Evolutionary conservation across 2,329 filamentous ascomycete species (phyloP), one percentile per base, ranked within the genome.

Genomic region (Colletotrichum sublineola): DNA sequence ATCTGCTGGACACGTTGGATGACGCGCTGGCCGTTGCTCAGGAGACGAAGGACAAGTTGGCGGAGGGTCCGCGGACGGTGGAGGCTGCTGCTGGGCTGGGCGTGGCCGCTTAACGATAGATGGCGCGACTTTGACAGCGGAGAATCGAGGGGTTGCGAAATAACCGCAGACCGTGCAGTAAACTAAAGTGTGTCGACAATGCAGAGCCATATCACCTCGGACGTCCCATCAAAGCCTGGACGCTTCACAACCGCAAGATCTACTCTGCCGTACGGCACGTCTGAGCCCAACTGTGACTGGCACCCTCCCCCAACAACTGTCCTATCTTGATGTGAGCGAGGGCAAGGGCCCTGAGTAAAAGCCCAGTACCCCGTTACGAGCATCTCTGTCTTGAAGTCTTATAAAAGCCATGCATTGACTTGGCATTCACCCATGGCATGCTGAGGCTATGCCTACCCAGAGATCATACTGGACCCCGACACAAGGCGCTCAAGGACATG

Each of bases 21-120:
- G 80, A 77, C 68, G 83, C 81, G 31, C 48, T 85, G 62, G 74
- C 73, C 7, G 78, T 86, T 1, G 87, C 85, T 15, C 79, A 80
- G 3, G 81, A 77, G 69, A 88, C 84, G 3, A 84, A 78, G 5
- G 83, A 85, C 68, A 90, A 57, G 55, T 20, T 40, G 38, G 48
- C 29, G 29, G 50, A 65, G 44, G 60, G 42, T 0, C 52, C 38
- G 1, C 44, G 18, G 52, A 70, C 60, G 29, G 24, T 70, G 5
- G 69, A 63, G 36, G 69, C 69, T 12, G 70, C 56, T 48, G 67
- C 55, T 31, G 67, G 67, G 8, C 29, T n/a, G 33, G 68, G 68
- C 33, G 57, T 68, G 24, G 64, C 64, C 24, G 40, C 68, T 5
- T 71, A 29, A 42, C 14, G 4, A 8, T 36, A 7, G 31, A n/a